Base-by-base conservation (phyloP, 768 basidiomycete genomes). In the Tulasnella sp. region DNA sequence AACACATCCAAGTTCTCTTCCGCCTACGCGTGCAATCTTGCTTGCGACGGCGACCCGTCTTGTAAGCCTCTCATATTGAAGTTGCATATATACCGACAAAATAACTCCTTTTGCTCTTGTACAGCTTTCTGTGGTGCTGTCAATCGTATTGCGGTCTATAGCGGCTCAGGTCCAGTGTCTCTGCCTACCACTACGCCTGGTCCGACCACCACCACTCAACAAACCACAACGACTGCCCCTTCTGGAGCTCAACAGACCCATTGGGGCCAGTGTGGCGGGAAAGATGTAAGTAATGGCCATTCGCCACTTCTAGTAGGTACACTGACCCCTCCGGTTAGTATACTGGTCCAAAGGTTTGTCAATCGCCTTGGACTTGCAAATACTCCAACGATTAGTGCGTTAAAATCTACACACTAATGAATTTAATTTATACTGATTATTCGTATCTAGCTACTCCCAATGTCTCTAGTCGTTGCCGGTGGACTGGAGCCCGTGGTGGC, bases 51-150 rank as follows among this genome's bases (percentile, higher is more conserved):
- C 4, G 74, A 81, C 68, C 44, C 72, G 39, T 73, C 71, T 34
- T 44, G 80, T 80, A 36, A 27, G 80, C n/a, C 31, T 71, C 21
- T 78, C 12, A 40, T 34, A 36, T 27, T 1, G 31, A 5, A 36
- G 27, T 68, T 36, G 10, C 31, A 14, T 34, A 7, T 18, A 27
- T 52, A 46, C 9, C 9, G 27, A 73, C n/a, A 36, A 56, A 18
- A 44, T 52, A 19, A 39, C 34, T 27, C 16, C 44, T 27, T 18
- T 44, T 52, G 34, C 14, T 16, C 48, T 46, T 36, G 14, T 80
- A 8, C 46, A 80, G 81, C 76, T 39, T 48, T 73, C 72, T 81
- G 81, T n/a, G 81, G 81, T 39, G 81, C 80, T 3, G 80, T 44
- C 31, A 80, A 78, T 44, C 80, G 80, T 27, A 75, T 81, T 31